These are phyloP conservation scores for Ophiostoma triangulosporum DNA, from an alignment of 2,329 filamentous ascomycete genomes.

Conservation along the genomic window DNA sequence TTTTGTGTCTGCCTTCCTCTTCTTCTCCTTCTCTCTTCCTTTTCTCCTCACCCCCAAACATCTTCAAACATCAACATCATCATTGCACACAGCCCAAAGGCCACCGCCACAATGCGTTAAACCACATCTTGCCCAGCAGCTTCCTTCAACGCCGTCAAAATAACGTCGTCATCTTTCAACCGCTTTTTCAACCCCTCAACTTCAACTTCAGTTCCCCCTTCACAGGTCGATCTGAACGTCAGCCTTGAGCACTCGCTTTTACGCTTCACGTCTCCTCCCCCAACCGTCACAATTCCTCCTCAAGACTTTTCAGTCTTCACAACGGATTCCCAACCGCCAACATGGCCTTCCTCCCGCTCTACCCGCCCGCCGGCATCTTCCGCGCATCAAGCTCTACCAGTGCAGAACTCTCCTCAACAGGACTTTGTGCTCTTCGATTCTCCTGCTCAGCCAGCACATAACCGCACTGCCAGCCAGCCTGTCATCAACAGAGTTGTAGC, in stretches of 20 bases:
- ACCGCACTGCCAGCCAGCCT: constrained; percentile 26
- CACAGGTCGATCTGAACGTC: constrained; percentile 53
- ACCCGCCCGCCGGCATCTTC: constrained; percentile 48
- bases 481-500: constrained; percentile 27
- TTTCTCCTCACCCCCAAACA: constrained; percentile 24
- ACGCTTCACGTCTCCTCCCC: constrained; percentile 46
- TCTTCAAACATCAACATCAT: constrained; percentile 16
- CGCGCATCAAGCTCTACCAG: constrained; percentile 43
- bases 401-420: constrained; percentile 38
- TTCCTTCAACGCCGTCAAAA: constrained; percentile 33
- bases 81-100: constrained; percentile 16
- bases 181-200: constrained; percentile 18
- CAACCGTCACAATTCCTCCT: constrained; percentile 45
- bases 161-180: constrained; percentile 31
- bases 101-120: constrained; percentile 46
- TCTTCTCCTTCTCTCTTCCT: constrained; percentile 22
- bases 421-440: constrained; percentile 70
- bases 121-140: constrained; percentile 25
- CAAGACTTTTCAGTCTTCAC: constrained; percentile 64
- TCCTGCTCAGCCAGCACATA: constrained; percentile 30
- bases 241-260: constrained; percentile 43
- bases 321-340: constrained; percentile 63
- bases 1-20: constrained; percentile 11
- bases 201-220: constrained; percentile 43
- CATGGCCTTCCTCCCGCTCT: constrained; percentile 65